Conservation (phyloP, 495 filamentous ascomycete genomes). For the Cairneyella variabilis region DNA sequence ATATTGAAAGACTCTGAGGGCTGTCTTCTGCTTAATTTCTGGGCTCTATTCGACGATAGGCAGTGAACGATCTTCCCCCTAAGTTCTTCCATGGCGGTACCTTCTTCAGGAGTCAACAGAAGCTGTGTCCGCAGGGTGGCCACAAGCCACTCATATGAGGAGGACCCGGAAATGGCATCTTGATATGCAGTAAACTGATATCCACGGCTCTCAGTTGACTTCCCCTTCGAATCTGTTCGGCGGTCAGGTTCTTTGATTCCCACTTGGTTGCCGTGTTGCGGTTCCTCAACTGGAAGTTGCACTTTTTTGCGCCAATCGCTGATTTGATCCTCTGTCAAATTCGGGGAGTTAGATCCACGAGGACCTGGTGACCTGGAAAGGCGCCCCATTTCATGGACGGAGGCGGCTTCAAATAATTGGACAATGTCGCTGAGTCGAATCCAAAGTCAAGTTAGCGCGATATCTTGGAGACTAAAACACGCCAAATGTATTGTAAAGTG, state of each 20-base stretch:
- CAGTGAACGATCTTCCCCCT: neutral
- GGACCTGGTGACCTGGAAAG: too few species aligned
- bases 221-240: neutral
- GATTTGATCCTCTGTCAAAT: too few species aligned
- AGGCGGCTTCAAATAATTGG: too few species aligned
- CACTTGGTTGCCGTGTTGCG: too few species aligned
- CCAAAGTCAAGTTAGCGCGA: too few species aligned
- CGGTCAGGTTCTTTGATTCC: too few species aligned
- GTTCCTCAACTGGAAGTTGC: too few species aligned
- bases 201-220: neutral
- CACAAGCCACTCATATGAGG: neutral
- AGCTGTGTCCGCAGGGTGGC: neutral
- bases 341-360: too few species aligned
- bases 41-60: neutral
- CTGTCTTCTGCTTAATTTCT: neutral
- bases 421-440: too few species aligned
- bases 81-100: neutral
- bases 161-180: neutral
- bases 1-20: neutral
- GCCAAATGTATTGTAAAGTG: neutral
- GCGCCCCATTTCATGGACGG: too few species aligned
- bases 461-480: too few species aligned
- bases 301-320: too few species aligned
- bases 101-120: neutral
- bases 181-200: neutral